Base-by-base conservation (phyloP, 2,329 filamentous ascomycete genomes). In the Cordyceps tenuipes region DNA sequence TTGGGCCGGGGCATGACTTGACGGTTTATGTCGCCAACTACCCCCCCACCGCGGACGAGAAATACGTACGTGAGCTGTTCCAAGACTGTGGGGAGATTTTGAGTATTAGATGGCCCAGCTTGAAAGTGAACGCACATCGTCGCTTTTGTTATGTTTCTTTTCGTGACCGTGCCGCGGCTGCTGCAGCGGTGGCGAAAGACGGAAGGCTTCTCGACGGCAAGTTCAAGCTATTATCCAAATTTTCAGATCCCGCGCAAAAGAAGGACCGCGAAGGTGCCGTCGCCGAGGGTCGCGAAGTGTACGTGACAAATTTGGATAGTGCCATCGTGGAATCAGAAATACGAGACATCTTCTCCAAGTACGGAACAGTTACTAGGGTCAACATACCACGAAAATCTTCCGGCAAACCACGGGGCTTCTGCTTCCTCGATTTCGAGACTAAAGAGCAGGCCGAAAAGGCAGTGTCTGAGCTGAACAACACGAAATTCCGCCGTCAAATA, bases 131-230 rank as follows among this genome's bases (percentile, higher is more conserved):
- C 68, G 87, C 88, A 1, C 87, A 90, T 66, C 89, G 94, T 36
- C 88, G 94, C 26, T 99, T 99, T 76, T 97, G 92, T 76, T 99
- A 99, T 72, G 81, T 97, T 7, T 90, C 95, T n/a, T 97, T 97
- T 70, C 81, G 85, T 52, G 84, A 85, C 36, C 73, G 81, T 3
- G 79, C 80, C n/a, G 82, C 83, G 57, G 90, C 91, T 0, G 79
- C 84, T 44, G 84, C 82, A 53, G 92, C 92, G 1, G 87, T 86
- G 0, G 76, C 83, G 61, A 81, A 96, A 53, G 82, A 97, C 68
- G 88, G 88, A 29, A 86, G 81, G 60, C 71, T 85, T 23, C 73
- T 96, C 0, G 88, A 87, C 26, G 84, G 84, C 29, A 82, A 83
- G 31, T 86, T 86, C 65, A 85, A 82, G 65, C 79, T 99, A 0